A percentile compares a stretch with the other conserved stretches of the same genome.
phyloP scores from a whole-genome alignment of 2,329 filamentous ascomycete genomes.

The Salinomyces thailandicus region DNA sequence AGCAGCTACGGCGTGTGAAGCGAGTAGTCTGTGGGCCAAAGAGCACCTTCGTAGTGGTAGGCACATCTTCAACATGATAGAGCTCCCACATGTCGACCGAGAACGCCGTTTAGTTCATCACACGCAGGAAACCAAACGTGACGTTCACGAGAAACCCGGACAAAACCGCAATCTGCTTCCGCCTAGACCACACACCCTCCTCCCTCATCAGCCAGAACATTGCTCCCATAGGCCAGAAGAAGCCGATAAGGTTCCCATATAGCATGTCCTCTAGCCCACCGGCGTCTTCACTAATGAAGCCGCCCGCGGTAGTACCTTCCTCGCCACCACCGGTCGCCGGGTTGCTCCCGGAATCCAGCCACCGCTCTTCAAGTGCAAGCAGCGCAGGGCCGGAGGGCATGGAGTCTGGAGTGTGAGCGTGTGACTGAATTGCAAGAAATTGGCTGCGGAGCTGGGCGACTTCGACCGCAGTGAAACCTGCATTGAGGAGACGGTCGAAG shows the following conservation, averaged over 20 bases:
- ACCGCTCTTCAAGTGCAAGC: slow-evolving; percentile 72
- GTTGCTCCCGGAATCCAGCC: slow-evolving; percentile 58
- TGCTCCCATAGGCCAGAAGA: slow-evolving; percentile 87
- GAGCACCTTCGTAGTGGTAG: slow-evolving; percentile 16
- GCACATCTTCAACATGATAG: slow-evolving; percentile 1
- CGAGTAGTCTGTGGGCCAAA: slow-evolving; percentile 17
- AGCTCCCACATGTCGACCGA: not conserved
- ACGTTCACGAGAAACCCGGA: slow-evolving; percentile 75
- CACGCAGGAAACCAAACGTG: slow-evolving; percentile 59
- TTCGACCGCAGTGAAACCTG: slow-evolving; percentile 75
- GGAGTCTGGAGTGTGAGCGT: slow-evolving; percentile 74
- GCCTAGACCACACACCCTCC: slow-evolving; percentile 74
- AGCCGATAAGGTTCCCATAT: slow-evolving; percentile 80
- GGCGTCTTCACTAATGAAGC: slow-evolving; percentile 42
- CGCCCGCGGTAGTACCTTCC: slow-evolving; percentile 25
- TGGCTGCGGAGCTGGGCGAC: slow-evolving; percentile 77
- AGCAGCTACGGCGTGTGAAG: slow-evolving; percentile 2
- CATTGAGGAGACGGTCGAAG: slow-evolving; percentile 73
- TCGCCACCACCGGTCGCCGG: slow-evolving; percentile 24
- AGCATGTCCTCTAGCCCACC: slow-evolving; percentile 74
- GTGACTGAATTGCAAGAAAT: slow-evolving; percentile 74
- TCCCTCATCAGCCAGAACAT: slow-evolving; percentile 76
- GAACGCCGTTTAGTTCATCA: slow-evolving; percentile 38
- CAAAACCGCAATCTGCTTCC: slow-evolving; percentile 77
- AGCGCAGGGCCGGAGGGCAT: slow-evolving; percentile 72